Evolutionary conservation across 2,329 filamentous ascomycete genomes (phyloP), one percentile per base, ranked within the genome.

Genomic region (Clarireedia hainanense): DNA sequence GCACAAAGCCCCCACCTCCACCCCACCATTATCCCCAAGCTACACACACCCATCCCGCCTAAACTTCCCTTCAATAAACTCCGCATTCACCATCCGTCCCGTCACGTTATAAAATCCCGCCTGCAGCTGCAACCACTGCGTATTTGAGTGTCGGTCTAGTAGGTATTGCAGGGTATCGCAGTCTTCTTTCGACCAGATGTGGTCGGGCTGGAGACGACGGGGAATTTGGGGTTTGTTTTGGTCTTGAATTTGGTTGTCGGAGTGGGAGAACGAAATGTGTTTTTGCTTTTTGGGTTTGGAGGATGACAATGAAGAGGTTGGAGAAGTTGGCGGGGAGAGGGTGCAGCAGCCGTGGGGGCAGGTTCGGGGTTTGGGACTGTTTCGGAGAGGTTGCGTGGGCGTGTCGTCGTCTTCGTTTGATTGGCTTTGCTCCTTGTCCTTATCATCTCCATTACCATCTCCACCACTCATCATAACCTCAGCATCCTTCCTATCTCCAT

Each of bases 91-190:
- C 65, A 68, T 68, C 26, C 67, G 56, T 2, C 66, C 67, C 7
- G 68, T 69, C 55, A 60, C 63, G 50, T 68, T 69, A n/a, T 59
- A 69, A 47, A 70, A 69, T 1, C 51, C 58, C 37, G 64, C 63
- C 48, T 69, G 67, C 7, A 70, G 57, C 17, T 66, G 59, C 43
- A 64, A 37, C 68, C 68, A 70, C 53, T 66, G 68, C 5, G 65
- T 52, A 34, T 62, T 48, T 5, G 47, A 39, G 49, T 69, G 62
- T 23, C 59, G 57, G 26, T 50, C 55, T 50, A 62, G 57, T 45
- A 70, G 30, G 43, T 63, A 58, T 56, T 68, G 65, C 6, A 70
- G 48, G 1, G 64, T 50, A 5, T 62, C 55, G 57, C 68, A 69
- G 52, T 69, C 67, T 15, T 64, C 58, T 3, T 47, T 45, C 1